A percentile compares a stretch with the other conserved stretches of the same genome.
phyloP scores from a whole-genome alignment of 108 stramenopile genomes.

The Nitzschia putrida region DNA sequence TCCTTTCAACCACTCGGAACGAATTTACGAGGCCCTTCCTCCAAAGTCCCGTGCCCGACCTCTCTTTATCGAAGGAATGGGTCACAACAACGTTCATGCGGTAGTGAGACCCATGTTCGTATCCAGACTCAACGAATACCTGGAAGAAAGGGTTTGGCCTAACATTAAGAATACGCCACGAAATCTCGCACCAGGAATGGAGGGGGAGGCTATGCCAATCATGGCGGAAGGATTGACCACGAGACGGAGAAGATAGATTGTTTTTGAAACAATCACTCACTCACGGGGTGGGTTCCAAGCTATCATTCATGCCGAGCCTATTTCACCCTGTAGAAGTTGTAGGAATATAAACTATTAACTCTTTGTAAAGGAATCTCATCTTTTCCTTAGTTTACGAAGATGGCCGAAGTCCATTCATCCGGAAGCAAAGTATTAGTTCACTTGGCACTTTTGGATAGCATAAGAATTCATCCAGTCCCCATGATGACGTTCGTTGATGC shows the following conservation, averaged over 20 bases:
- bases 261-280: neutral
- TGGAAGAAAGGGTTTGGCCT: slow-evolving; percentile 75
- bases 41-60: slow-evolving; percentile 66
- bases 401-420: no score
- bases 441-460: no score
- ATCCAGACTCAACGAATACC: slow-evolving; percentile 69
- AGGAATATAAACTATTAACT: no score
- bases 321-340: no score
- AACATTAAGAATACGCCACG: slow-evolving; percentile 16
- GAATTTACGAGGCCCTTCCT: slow-evolving; percentile 62
- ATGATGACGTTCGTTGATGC: no score
- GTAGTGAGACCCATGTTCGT: slow-evolving; percentile 81
- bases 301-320: no score
- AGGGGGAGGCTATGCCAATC: slow-evolving; percentile 3
- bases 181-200: neutral
- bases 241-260: slow-evolving; percentile 10
- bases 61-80: slow-evolving; percentile 89
- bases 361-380: no score
- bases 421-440: no score
- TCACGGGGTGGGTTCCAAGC: no score
- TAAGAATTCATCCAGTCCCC: no score
- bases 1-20: slow-evolving; percentile 91
- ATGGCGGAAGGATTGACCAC: neutral
- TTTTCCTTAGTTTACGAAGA: no score
- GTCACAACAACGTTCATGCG: slow-evolving; percentile 87